Conservation (phyloP, 768 basidiomycete species). For the Mycena filopes region DNA sequence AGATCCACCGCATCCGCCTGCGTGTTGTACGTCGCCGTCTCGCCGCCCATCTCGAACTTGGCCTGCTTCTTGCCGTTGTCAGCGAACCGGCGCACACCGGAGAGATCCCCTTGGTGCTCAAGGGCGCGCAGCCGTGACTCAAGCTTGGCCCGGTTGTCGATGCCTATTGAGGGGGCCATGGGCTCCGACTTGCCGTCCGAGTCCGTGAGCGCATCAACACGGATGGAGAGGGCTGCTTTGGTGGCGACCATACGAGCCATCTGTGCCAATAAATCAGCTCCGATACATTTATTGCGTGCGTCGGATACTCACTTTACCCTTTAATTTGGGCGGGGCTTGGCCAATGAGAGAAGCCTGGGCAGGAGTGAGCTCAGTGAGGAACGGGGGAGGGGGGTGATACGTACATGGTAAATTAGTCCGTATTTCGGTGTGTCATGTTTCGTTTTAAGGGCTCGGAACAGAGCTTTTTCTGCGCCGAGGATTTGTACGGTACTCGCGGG, state of each 20-base stretch:
- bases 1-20: conserved; percentile 86
- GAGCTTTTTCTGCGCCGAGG: conserved; percentile 96
- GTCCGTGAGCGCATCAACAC: conserved; percentile 96
- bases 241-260: conserved; percentile 99
- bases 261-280: conserved; percentile 47
- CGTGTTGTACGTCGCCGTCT: conserved; percentile 85
- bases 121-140: conserved; percentile 92
- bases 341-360: conserved; percentile 91
- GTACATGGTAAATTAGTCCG: conserved; percentile 97
- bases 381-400: conserved; percentile 37
- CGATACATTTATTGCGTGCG: not conserved
- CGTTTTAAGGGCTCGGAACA: conserved; percentile 97
- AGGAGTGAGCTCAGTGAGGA: conserved; percentile 20
- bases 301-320: conserved; percentile 80
- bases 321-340: conserved; percentile 96
- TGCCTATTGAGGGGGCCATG: conserved; percentile 84
- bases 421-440: conserved; percentile 99
- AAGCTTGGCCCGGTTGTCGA: conserved; percentile 94
- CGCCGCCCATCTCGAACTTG: conserved; percentile 84
- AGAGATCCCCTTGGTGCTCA: conserved; percentile 82
- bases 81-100: conserved; percentile 74
- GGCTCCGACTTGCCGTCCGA: conserved; percentile 89
- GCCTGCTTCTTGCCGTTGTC: conserved; percentile 75
- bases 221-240: conserved; percentile 96
- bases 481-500: conserved; percentile 99